phyloP scores from a whole-genome alignment of 306 rosid species.

The Cicer arietinum region DNA sequence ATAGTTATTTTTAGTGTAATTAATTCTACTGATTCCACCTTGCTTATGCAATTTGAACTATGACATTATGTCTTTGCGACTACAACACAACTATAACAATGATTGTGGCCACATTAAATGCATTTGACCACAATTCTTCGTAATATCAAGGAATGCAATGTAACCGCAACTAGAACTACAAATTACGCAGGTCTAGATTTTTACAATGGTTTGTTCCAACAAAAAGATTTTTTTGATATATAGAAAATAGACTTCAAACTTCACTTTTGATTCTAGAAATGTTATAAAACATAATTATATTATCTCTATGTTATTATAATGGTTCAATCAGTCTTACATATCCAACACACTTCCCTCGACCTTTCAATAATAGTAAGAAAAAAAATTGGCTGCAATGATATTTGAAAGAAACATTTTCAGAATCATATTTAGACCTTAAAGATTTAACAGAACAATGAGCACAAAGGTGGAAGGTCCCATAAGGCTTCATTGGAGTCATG shows the following conservation, averaged over 20 bases:
- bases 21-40: too few relatives aligned
- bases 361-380: constrained; percentile 5
- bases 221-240: neutral
- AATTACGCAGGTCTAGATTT: constrained; percentile 29
- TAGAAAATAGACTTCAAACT: constrained; percentile 28
- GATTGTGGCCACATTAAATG: neutral
- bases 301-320: constrained; percentile 40
- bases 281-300: constrained; percentile 18
- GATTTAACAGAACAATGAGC: constrained; percentile 66
- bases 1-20: constrained; percentile 6
- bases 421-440: constrained; percentile 31
- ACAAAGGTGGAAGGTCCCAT: constrained; percentile 91
- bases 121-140: neutral
- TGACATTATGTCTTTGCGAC: neutral
- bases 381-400: constrained; percentile 30
- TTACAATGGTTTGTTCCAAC: neutral
- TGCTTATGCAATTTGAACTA: neutral
- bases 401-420: constrained; percentile 9
- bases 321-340: constrained; percentile 41
- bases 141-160: neutral
- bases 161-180: neutral
- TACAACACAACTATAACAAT: neutral
- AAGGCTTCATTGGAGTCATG: constrained; percentile 67
- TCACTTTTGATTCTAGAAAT: constrained; percentile 10
- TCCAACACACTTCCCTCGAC: constrained; percentile 37